Evolutionary conservation across 2,329 filamentous ascomycete genomes (phyloP), one percentile per base, ranked within the genome.

Genomic region (Ophiostoma australiae): DNA sequence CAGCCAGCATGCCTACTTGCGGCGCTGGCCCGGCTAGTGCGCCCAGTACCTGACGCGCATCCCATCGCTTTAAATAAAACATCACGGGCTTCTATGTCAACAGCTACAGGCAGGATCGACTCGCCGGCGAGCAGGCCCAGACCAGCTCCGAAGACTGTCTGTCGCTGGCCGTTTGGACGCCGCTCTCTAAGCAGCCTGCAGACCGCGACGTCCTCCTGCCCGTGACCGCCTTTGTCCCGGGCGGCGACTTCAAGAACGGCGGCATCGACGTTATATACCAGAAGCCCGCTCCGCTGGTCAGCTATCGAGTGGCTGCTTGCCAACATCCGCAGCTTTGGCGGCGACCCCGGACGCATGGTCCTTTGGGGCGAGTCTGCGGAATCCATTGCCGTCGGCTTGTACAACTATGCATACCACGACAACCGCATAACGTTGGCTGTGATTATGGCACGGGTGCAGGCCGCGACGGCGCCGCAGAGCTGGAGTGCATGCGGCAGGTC

Each of bases 281-380:
- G 11, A 63, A 63, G 15, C 58, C 58, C 78, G 75, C 33, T 73
- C 75, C 20, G 72, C 74, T 0, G 76, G 72, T 79, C 84, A 67
- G 82, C 81, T 3, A 77, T 86, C 0, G 81, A 85, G 76, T 86
- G 84, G 84, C 74, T 84, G 0, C 79, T 77, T 2, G 77, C 81
- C 65, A 85, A 86, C 73, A 80, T 83, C 44, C 78, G 75, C 11
- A 75, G 74, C 0, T 86, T 86, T 73, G 83, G 83, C 67, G 84
- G 84, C 33, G 79, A 83, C 70, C 74, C 79, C 1, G 58, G 70
- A 10, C 76, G 76, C 17, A 83, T 84, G 72, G 77, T 78, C 1
- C 77, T 84, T 20, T 79, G 79, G 35, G 83, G 84, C 5, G 80
- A 83, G 77, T 84, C 82, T 27, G 81, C 83, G 3, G 82, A 84